Percentiles rank a stretch among this genome's conserved stretches.
Conservation (phyloP, 306 rosid genomes). For the Quercus gilva region DNA sequence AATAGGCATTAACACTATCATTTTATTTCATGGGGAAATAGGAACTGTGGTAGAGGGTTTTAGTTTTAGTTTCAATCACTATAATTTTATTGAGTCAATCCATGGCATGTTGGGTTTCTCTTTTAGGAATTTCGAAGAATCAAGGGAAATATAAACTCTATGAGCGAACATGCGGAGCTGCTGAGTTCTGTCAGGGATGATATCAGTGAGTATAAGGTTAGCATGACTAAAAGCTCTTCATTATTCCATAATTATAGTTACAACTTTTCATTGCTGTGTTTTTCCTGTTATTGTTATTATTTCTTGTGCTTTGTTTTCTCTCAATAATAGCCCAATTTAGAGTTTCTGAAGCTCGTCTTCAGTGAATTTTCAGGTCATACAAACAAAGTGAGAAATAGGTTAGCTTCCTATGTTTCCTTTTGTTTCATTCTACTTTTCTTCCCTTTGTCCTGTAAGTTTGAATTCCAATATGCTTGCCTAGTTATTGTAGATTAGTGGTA, state of each 20-base stretch:
- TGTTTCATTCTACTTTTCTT: no score
- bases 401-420: no score
- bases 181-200: slow-evolving; percentile 98
- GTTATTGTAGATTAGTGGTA: no score
- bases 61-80: background rate
- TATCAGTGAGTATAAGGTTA: slow-evolving; percentile 86
- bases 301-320: slow-evolving; percentile 2
- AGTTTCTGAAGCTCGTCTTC: no score
- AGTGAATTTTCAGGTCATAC: no score
- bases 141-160: slow-evolving; percentile 88
- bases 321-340: no score
- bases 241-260: background rate
- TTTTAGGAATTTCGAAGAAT: slow-evolving; percentile 88
- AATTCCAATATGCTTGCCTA: no score
- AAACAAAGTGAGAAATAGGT: no score
- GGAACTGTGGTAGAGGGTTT: background rate
- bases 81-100: background rate
- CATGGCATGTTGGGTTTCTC: slow-evolving; percentile 12
- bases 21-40: background rate
- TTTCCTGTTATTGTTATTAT: background rate
- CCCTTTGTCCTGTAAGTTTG: no score
- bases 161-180: slow-evolving; percentile 95
- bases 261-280: no score
- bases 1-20: no score
- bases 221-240: slow-evolving; percentile 24